Percentiles rank a stretch among this genome's conserved stretches.
phyloP scores from a whole-genome alignment of 306 rosid species.

The Casuarina equisetifolia region DNA sequence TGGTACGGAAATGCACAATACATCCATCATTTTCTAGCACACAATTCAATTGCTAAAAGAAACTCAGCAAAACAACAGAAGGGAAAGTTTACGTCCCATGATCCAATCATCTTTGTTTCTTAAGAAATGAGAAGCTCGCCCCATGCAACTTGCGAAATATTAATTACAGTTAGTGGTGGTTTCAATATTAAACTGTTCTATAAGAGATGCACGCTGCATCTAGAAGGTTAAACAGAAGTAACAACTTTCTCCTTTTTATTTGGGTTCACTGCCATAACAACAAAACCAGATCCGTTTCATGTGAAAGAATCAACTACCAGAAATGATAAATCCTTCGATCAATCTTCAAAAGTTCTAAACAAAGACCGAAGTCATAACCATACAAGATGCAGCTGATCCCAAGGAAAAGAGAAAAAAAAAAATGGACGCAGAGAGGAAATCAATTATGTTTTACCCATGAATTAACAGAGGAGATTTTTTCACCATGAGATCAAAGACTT shows the following conservation, averaged over 20 bases:
- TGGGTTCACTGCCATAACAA: background rate
- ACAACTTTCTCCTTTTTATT: background rate
- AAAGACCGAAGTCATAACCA: background rate
- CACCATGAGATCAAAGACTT: constrained; percentile 8
- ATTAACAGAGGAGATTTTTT: background rate
- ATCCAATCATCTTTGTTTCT: background rate
- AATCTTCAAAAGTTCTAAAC: too few relatives aligned
- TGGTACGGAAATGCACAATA: background rate
- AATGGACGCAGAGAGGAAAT: background rate
- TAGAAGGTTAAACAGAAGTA: background rate
- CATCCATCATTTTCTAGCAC: background rate
- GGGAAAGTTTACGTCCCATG: background rate
- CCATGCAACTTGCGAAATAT: background rate
- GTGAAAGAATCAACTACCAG: background rate
- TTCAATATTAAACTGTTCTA: background rate
- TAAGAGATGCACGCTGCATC: background rate
- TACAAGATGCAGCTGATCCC: background rate
- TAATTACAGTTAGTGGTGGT: background rate
- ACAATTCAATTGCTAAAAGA: background rate
- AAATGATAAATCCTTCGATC: background rate
- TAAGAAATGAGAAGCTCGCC: background rate
- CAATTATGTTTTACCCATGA: constrained; percentile 7
- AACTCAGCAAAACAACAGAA: background rate
- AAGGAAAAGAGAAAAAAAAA: background rate
- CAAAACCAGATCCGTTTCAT: background rate